Evolutionary conservation across 441 rosid genomes (phyloP).

Genomic region (Omphalea diandra): DNA sequence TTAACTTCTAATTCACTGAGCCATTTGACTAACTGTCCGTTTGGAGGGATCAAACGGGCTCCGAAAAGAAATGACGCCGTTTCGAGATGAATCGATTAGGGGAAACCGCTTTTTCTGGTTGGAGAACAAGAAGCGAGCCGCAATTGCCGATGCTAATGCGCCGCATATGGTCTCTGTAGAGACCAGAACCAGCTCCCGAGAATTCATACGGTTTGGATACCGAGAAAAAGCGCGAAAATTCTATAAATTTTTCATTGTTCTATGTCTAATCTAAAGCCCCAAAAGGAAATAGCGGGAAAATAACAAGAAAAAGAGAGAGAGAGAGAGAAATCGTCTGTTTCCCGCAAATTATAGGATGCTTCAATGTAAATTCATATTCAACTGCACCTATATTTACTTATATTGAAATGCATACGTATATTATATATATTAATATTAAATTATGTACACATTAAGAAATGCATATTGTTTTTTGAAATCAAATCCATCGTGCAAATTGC

Average conservation of each 20-base stretch:
- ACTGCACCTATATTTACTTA: too few species aligned
- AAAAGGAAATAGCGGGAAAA: slow-evolving; percentile 35
- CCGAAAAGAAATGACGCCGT: slow-evolving; percentile 35
- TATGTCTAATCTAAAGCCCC: background rate
- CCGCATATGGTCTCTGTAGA: slow-evolving; percentile 64
- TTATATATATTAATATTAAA: too few species aligned
- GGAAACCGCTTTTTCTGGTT: slow-evolving; percentile 35
- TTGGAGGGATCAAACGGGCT: slow-evolving; percentile 77
- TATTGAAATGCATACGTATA: too few species aligned
- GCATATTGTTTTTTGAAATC: too few species aligned
- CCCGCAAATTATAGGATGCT: too few species aligned
- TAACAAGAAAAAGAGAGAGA: background rate
- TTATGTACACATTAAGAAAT: too few species aligned
- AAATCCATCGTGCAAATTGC: too few species aligned
- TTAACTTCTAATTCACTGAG: background rate
- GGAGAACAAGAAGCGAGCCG: slow-evolving; percentile 46
- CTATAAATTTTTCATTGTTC: background rate
- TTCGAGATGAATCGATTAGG: slow-evolving; percentile 26
- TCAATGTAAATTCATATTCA: too few species aligned
- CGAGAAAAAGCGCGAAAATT: slow-evolving; percentile 2
- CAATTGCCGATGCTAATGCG: slow-evolving; percentile 62
- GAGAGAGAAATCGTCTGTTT: too few species aligned
- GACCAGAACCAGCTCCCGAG: slow-evolving; percentile 55
- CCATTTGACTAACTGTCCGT: slow-evolving; percentile 56
- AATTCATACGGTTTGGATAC: slow-evolving; percentile 41